These are phyloP conservation scores for Fonsecaea multimorphosa DNA, from an alignment of 2,329 filamentous ascomycete species.

Conservation along the genomic window DNA sequence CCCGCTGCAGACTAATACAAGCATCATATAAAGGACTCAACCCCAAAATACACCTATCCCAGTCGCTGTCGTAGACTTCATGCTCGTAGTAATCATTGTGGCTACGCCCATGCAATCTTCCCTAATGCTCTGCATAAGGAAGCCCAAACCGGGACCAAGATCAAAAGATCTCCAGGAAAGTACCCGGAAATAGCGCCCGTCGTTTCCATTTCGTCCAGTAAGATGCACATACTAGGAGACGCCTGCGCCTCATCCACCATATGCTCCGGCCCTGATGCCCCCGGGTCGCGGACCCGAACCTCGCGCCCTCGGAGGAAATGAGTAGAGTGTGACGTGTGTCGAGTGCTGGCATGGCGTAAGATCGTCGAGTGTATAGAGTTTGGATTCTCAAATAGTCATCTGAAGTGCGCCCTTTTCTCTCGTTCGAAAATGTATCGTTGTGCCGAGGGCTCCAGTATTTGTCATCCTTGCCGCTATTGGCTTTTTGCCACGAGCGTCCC, in stretches of 20 bases:
- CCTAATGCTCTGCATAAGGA: constrained; percentile 17
- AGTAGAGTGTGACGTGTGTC: constrained; percentile 9
- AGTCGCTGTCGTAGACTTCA: constrained; percentile 5
- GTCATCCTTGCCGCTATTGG: not conserved
- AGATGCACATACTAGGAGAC: constrained; percentile 18
- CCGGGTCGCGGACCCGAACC: not conserved
- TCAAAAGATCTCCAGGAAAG: constrained; percentile 15
- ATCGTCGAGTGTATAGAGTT: not conserved
- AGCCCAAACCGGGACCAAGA: constrained; percentile 6
- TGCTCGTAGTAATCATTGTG: constrained; percentile 20
- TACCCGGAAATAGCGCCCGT: constrained; percentile 20
- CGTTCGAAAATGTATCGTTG: not conserved
- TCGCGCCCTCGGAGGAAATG: not conserved
- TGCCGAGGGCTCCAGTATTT: constrained; percentile 1
- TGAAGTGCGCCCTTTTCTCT: not conserved
- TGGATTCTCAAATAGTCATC: not conserved
- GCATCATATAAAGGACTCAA: constrained; percentile 11
- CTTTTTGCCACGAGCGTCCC: not conserved
- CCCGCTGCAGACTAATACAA: constrained; percentile 19
- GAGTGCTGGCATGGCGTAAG: not conserved
- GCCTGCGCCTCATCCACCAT: constrained; percentile 20
- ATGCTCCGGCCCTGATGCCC: constrained; percentile 8
- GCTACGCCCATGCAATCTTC: constrained; percentile 15
- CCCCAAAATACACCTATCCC: constrained; percentile 9
- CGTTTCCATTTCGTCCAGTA: constrained; percentile 7